Conservation (phyloP, 345 rosid species). For the Xanthoceras sorbifolium region DNA sequence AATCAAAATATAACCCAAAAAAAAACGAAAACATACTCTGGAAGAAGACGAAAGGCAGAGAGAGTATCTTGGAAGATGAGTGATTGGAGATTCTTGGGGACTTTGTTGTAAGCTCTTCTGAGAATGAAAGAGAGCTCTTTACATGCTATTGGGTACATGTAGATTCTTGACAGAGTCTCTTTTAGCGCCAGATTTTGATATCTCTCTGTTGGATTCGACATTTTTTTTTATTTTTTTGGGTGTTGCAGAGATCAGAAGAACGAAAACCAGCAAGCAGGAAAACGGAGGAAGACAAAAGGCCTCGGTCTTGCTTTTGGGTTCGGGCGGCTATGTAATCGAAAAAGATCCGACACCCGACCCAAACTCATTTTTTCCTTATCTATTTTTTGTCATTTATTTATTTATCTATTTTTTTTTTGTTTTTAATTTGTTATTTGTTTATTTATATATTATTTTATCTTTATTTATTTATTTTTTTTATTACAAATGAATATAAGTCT, state of each 20-base stretch:
- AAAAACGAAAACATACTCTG: slow-evolving; percentile 44
- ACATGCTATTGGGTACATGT: slow-evolving; percentile 66
- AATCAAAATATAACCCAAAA: background rate
- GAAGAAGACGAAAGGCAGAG: slow-evolving; percentile 77
- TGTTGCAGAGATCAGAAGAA: background rate
- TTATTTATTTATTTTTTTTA: too few relatives aligned
- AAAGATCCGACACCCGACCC: too few relatives aligned
- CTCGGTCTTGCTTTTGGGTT: too few relatives aligned
- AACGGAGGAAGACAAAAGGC: background rate
- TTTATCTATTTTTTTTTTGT: too few relatives aligned
- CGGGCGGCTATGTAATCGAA: too few relatives aligned
- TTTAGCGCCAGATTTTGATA: slow-evolving; percentile 51
- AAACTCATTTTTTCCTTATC: too few relatives aligned
- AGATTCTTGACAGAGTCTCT: slow-evolving; percentile 46
- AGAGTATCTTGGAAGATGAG: slow-evolving; percentile 63
- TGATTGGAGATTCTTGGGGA: slow-evolving; percentile 66
- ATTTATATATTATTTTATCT: too few relatives aligned
- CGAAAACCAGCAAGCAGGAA: background rate
- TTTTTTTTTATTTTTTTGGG: slow-evolving; percentile 10
- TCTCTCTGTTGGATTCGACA: slow-evolving; percentile 51
- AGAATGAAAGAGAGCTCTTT: slow-evolving; percentile 67
- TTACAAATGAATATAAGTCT: too few relatives aligned
- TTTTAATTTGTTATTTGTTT: too few relatives aligned
- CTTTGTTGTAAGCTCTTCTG: slow-evolving; percentile 42
- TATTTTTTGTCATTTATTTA: too few relatives aligned